These are phyloP conservation scores for Silene noctiflora DNA, from an alignment of 179 eudicot genomes.

Conservation along the genomic window DNA sequence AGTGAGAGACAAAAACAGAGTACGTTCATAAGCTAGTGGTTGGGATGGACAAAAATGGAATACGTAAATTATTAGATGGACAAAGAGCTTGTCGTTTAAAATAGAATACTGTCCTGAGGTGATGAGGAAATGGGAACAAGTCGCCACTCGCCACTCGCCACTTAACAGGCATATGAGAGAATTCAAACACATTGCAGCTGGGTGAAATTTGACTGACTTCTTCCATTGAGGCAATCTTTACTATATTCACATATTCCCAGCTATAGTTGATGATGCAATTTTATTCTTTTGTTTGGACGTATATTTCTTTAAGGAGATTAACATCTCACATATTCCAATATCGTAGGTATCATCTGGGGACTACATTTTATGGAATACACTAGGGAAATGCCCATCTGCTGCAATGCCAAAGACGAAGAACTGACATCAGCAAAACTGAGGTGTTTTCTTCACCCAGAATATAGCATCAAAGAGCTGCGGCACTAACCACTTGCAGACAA, in stretches of 20 bases:
- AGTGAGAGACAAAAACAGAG: too few relatives aligned
- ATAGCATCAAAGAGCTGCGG: background rate
- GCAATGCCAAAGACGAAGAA: slow-evolving; percentile 41
- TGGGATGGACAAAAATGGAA: too few relatives aligned
- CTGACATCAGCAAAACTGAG: slow-evolving; percentile 8
- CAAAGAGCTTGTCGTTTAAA: too few relatives aligned
- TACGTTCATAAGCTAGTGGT: too few relatives aligned
- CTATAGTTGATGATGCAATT: background rate
- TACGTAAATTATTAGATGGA: too few relatives aligned
- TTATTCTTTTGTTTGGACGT: background rate
- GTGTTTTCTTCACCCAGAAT: background rate
- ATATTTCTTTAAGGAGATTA: background rate
- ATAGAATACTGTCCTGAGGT: background rate
- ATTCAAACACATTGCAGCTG: background rate
- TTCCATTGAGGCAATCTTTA: background rate
- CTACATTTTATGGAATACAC: slow-evolving; percentile 92
- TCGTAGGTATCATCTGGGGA: slow-evolving; percentile 81
- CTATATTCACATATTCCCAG: background rate
- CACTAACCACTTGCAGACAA: background rate
- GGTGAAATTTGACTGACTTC: background rate
- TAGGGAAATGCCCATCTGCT: slow-evolving; percentile 90
- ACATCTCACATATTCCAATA: slow-evolving; percentile 10
- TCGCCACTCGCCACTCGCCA: background rate
- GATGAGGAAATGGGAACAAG: background rate
- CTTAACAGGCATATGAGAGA: background rate